These are phyloP conservation scores for Triglochin maritima DNA, from an alignment of 106 monocot genomes.

Conservation along the genomic window DNA sequence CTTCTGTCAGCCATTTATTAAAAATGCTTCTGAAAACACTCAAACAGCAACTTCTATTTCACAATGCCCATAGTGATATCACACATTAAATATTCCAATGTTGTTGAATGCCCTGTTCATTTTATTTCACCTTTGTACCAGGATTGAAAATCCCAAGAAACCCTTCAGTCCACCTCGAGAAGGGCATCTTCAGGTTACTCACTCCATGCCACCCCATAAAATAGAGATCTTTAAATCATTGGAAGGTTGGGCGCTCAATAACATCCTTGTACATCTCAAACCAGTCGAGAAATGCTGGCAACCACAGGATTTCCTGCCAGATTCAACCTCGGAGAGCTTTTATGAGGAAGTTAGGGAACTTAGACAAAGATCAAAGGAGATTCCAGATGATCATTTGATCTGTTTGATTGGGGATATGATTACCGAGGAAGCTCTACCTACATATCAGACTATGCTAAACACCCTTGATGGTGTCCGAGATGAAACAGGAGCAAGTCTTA, in stretches of 20 bases:
- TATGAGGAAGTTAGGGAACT: constrained; percentile 30
- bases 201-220: too few species aligned
- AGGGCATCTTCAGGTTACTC: too few species aligned
- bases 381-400: constrained; percentile 55
- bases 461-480: constrained; percentile 54
- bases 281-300: constrained; percentile 63
- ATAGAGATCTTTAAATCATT: constrained; percentile 36
- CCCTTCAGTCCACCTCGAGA: too few species aligned
- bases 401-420: constrained; percentile 53
- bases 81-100: too few species aligned
- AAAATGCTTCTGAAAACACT: too few species aligned
- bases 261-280: constrained; percentile 38
- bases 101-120: too few species aligned
- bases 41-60: too few species aligned
- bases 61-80: too few species aligned
- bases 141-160: too few species aligned
- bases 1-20: too few species aligned
- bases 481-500: constrained; percentile 47
- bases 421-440: constrained; percentile 59
- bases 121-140: too few species aligned
- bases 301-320: constrained; percentile 54
- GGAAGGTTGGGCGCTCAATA: constrained; percentile 31
- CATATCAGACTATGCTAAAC: constrained; percentile 80
- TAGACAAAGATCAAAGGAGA: constrained; percentile 21
- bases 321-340: constrained; percentile 27